Evolutionary conservation across 2,329 filamentous ascomycete species (phyloP), one percentile per base, ranked within the genome.

Genomic region (Exophiala alcalophila): DNA sequence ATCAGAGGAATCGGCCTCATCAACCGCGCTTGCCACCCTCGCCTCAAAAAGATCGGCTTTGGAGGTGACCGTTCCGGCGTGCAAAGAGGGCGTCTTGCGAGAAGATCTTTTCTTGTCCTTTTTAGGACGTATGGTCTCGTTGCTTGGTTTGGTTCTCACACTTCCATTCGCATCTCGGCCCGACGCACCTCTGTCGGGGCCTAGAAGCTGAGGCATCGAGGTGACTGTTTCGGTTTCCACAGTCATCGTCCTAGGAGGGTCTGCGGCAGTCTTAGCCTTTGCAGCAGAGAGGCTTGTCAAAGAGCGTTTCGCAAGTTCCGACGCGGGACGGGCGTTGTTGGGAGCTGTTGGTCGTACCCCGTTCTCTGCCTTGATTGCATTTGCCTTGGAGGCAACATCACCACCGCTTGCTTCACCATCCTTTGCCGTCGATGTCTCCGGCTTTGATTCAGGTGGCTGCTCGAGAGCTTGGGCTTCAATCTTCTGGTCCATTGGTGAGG

Each of bases 31-130:
- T 36, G 91, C 91, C 55, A 98, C 89, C 61, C 94, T 94, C 55
- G 90, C 89, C 69, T 97, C 92, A 63, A 98, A 98, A 37, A 97
- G 89, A 66, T 98, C 92, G 61, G 92, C 91, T 70, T 97, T 97
- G 47, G 90, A 94, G 11, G 89, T 92, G 47, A 83, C 87, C 83
- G 74, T 59, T 30, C 59, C 60, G 16, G 58, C 44, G 35, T 61
- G 53, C 16, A 69, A 47, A 16, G 71, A 72, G 36, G 86, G 76
- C 45, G 87, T 77, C 66, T 95, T 95, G 49, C 89, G 82, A 33
- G 76, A 68, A 24, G 76, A 68, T 65, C 82, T 89, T 71, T 86
- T 94, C 71, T 91, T 91, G 40, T 96, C 88, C 69, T 92, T 96
- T 69, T 83, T 92, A 2, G 92, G 90, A 31, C 88, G 81, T 56